Base-by-base conservation (phyloP, 495 filamentous ascomycete species). In the Oidiodendron maius region DNA sequence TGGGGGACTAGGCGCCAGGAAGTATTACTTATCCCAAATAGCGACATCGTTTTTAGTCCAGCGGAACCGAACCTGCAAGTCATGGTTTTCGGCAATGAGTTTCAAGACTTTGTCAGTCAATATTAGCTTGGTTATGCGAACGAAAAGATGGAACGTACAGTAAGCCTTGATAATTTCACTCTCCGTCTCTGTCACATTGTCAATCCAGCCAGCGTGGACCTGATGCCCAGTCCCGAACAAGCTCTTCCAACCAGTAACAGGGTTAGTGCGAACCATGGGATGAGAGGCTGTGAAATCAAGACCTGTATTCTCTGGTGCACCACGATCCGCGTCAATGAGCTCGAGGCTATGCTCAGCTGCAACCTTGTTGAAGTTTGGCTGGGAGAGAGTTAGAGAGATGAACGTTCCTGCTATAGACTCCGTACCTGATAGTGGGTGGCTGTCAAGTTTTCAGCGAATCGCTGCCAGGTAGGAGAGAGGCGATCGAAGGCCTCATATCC, bases 21-120 rank as follows among this genome's bases (percentile, higher is more conserved):
- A n/a, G n/a, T n/a, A n/a, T n/a, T n/a, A n/a, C n/a, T 90, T 90
- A 61, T 90, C 87, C 86, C 87, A 91, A 55, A 91, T 89, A 1
- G 86, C 84, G 11, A 85, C 44, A 62, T 84, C 78, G 59, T 83
- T 81, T 10, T 60, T 57, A 48, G 77, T 77, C 84, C 82, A 91
- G 24, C 71, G 62, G 50, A 71, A 61, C n/a, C 87, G 67, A 0
- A 87, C 83, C 66, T 93, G 87, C 44, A 88, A 58, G 58, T 93
- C 86, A 56, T 90, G 87, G 55, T 90, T 91, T 60, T 89, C 80
- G 9, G 76, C 71, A 41, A 91, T 73, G 5, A 89, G 63, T 40
- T 41, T 56, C 5, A 78, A 63, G 48, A 91, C 82, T 75, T 76
- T 80, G 15, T 77, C 58, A 3, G 88, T 66, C 24, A 89, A 64